These are phyloP conservation scores for Chrysoporthe puriensis DNA, from an alignment of 2,329 filamentous ascomycete genomes.

Conservation along the genomic window DNA sequence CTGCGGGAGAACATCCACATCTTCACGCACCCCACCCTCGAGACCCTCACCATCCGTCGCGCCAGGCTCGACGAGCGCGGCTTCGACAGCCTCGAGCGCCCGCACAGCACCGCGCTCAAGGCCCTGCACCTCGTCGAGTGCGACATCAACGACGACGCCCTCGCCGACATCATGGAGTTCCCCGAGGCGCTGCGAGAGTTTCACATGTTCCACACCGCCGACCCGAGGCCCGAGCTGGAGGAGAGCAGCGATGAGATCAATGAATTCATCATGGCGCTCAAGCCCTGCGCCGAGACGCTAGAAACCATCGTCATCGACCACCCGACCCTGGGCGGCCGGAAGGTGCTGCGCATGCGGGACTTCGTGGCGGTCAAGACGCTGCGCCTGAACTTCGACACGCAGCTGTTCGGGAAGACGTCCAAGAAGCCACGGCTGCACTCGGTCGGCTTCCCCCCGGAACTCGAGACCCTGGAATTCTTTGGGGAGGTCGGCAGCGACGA, in stretches of 20 bases:
- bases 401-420: slow-evolving; percentile 51
- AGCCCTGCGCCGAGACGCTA: slow-evolving; percentile 46
- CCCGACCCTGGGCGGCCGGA: slow-evolving; percentile 44
- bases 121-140: slow-evolving; percentile 52
- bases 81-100: slow-evolving; percentile 52
- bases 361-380: slow-evolving; percentile 47
- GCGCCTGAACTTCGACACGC: slow-evolving; percentile 51
- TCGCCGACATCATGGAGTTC: slow-evolving; percentile 46
- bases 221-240: slow-evolving; percentile 47
- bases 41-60: slow-evolving; percentile 48
- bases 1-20: slow-evolving; percentile 56
- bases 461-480: slow-evolving; percentile 51
- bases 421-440: slow-evolving; percentile 50
- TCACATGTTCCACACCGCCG: slow-evolving; percentile 49
- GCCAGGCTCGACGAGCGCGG: slow-evolving; percentile 51
- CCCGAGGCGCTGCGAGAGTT: slow-evolving; percentile 51
- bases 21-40: slow-evolving; percentile 53
- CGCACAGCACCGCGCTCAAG: slow-evolving; percentile 49
- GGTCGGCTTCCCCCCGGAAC: slow-evolving; percentile 49
- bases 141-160: slow-evolving; percentile 52
- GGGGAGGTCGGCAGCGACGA: slow-evolving; percentile 51
- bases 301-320: slow-evolving; percentile 51
- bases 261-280: slow-evolving; percentile 51
- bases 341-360: slow-evolving; percentile 48
- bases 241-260: slow-evolving; percentile 51